Conservation (phyloP, 1,284 basidiomycete species). For the Apiotrichum gracile region DNA sequence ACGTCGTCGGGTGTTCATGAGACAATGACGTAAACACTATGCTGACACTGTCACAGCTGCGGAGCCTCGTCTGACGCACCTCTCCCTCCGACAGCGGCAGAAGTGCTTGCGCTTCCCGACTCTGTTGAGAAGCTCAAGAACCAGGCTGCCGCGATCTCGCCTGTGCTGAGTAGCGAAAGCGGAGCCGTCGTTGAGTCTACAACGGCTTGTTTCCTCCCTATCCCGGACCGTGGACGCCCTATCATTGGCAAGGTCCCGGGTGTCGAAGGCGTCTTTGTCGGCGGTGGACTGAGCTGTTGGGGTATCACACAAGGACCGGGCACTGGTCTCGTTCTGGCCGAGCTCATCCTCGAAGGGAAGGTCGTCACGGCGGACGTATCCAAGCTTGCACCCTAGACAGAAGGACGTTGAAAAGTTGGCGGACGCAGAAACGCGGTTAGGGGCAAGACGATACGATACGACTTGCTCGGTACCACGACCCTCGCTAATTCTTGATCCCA, state of each 20-base stretch:
- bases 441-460: neutral
- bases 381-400: constrained; percentile 45
- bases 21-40: neutral
- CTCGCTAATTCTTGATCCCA: no score
- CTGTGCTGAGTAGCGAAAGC: constrained; percentile 38
- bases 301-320: constrained; percentile 49
- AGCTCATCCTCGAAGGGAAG: constrained; percentile 52
- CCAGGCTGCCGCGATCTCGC: constrained; percentile 50
- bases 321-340: constrained; percentile 52
- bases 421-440: neutral
- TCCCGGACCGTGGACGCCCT: constrained; percentile 51
- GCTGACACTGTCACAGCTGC: constrained; percentile 27
- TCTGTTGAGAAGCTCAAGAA: constrained; percentile 47
- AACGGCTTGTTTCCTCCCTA: constrained; percentile 55
- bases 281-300: constrained; percentile 42
- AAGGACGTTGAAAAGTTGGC: neutral
- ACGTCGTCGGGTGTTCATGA: no score
- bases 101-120: constrained; percentile 42
- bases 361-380: constrained; percentile 51
- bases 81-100: constrained; percentile 42
- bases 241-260: constrained; percentile 50
- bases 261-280: constrained; percentile 49
- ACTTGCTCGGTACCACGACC: no score
- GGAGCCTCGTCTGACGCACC: constrained; percentile 43
- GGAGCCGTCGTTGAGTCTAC: constrained; percentile 45